Evolutionary conservation across 257 asterid species (phyloP), one percentile per base, ranked within the genome.

Genomic region (Nemophila menziesii): DNA sequence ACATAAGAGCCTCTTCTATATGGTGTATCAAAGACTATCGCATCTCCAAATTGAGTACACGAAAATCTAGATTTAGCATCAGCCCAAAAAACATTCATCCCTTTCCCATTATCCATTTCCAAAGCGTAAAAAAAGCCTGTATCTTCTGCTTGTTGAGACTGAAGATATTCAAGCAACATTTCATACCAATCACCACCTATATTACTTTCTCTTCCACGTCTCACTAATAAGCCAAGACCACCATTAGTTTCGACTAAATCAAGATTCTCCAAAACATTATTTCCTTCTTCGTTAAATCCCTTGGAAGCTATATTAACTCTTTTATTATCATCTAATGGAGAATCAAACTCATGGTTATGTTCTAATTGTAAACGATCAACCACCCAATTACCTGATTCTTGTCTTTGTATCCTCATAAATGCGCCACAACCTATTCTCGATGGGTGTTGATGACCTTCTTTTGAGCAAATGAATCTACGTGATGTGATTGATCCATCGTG

Each of bases 381-480:
- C 51, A 70, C 71, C 96, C 96, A 86, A 51, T 65, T 68, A 39
- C 93, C 96, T 0, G 82, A 53, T 34, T 68, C 93, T 62, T 74
- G 96, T 64, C 93, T 86, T 49, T 86, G 96, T 77, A 86, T 86
- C 70, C 94, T 72, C 94, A 82, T 79, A 58, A 61, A 86, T n/a
- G 92, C 93, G 11, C 96, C 96, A 54, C 96, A 86, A 5, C 97
- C 97, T n/a, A 79, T 77, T 71, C 97, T 83, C 0, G 93, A 87
- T 39, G 97, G 97, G 62, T 87, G 97, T 52, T 87, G 97, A 54
- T 75, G 85, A 60, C 97, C 97, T 72, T 83, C 97, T 57, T 87
- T 87, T 20, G 95, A 87, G 75, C 97, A 87, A 49, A 87, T 93
- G 54, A 87, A 87, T 71, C 97, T 83, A 24, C 95, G 69, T 4